Percentiles rank a stretch among this genome's conserved stretches.
Evolutionary conservation across 129 eudicot species (phyloP).

Genomic region (Escallonia herrerae): DNA sequence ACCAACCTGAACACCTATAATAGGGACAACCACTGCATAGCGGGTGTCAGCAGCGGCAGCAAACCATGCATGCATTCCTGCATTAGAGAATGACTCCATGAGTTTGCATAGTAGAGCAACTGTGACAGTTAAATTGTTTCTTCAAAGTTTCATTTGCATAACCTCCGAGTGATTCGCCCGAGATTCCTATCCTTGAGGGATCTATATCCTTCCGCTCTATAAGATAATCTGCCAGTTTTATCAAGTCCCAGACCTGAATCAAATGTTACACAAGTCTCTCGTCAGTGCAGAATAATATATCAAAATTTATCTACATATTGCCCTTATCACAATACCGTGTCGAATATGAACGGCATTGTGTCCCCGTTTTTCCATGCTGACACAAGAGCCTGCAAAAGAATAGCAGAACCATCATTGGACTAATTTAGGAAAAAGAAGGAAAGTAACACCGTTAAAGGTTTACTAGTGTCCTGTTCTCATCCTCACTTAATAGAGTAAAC

Average conservation of each 20-base stretch:
- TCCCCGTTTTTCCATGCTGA: constrained; percentile 87
- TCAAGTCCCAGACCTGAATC: constrained; percentile 82
- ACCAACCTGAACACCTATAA: constrained; percentile 93
- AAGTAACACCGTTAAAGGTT: background rate
- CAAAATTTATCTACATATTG: too few species aligned
- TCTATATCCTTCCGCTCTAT: constrained; percentile 72
- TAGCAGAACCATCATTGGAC: constrained; percentile 1
- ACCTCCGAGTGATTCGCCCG: constrained; percentile 99
- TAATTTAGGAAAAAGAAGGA: background rate
- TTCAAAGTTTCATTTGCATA: constrained; percentile 9
- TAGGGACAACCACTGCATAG: constrained; percentile 80
- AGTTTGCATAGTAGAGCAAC: constrained; percentile 6
- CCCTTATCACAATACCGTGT: constrained; percentile 42
- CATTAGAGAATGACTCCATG: constrained; percentile 2
- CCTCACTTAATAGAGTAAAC: background rate
- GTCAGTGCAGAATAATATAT: too few species aligned
- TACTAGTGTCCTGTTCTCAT: background rate
- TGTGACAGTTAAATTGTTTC: background rate
- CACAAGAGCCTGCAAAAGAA: constrained; percentile 71
- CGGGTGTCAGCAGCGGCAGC: constrained; percentile 85
- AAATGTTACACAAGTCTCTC: background rate
- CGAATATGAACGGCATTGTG: constrained; percentile 99
- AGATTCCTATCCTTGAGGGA: constrained; percentile 72
- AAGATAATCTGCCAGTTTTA: constrained; percentile 89
- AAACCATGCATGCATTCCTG: constrained; percentile 99